Conservation (phyloP, 2,329 filamentous ascomycete genomes). For the Balansia obtecta region DNA sequence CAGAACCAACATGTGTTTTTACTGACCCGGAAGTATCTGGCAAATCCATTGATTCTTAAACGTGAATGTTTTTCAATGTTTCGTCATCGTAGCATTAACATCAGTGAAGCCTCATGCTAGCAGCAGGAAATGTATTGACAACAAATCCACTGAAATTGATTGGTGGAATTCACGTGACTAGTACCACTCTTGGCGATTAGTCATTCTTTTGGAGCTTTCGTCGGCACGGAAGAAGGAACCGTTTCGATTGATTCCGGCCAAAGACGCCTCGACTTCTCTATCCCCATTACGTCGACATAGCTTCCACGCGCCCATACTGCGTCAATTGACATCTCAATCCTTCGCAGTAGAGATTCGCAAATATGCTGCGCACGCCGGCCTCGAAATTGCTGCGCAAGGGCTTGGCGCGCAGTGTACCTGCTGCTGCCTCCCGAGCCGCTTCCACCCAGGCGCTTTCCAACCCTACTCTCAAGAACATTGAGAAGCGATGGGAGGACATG, state of each 20-base stretch:
- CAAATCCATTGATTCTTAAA: too few species aligned
- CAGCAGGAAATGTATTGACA: not conserved
- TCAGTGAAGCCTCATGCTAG: not conserved
- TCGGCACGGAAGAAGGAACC: constrained; percentile 7
- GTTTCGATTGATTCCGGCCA: constrained; percentile 18
- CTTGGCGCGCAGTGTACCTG: constrained; percentile 30
- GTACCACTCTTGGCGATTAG: constrained; percentile 4
- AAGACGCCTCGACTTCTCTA: constrained; percentile 11
- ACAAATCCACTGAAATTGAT: not conserved
- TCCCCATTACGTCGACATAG: constrained; percentile 11
- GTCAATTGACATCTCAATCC: constrained; percentile 21
- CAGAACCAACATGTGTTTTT: too few species aligned
- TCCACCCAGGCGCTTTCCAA: constrained; percentile 92
- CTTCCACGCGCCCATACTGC: constrained; percentile 10
- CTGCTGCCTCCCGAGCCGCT: constrained; percentile 38
- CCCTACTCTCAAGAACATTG: constrained; percentile 92
- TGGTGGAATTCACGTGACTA: constrained; percentile 1
- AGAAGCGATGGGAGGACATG: constrained; percentile 98
- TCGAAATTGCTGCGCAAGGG: constrained; percentile 40
- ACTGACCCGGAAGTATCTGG: too few species aligned
- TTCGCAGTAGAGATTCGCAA: constrained; percentile 14
- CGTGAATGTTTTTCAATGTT: too few species aligned
- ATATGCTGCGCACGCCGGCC: constrained; percentile 43
- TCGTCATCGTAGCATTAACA: too few species aligned
- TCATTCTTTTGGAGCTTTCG: constrained; percentile 14